Evolutionary conservation across 352 stramenopile genomes (phyloP).

Genomic region (Pythium dissotocum): DNA sequence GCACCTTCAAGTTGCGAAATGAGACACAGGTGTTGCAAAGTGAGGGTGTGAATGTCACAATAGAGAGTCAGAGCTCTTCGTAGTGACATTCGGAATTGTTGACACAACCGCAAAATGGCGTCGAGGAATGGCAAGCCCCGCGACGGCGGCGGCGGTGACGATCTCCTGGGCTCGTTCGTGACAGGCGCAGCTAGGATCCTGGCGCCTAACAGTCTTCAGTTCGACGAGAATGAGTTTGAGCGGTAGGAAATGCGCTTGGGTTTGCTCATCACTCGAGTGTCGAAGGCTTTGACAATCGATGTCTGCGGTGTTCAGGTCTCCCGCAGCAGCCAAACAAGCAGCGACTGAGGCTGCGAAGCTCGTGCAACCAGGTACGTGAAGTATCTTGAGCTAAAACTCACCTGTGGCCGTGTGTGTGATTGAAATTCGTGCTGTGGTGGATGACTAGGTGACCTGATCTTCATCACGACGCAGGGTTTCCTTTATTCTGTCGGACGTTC

Average conservation of each 20-base stretch:
- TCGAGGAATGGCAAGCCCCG: conserved; percentile 5
- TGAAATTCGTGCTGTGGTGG: background rate
- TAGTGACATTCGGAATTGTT: conserved; percentile 9
- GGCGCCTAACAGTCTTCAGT: conserved; percentile 71
- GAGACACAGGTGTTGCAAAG: background rate
- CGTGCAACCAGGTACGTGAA: conserved; percentile 50
- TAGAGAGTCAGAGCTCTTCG: background rate
- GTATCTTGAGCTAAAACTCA: background rate
- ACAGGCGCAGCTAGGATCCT: conserved; percentile 51
- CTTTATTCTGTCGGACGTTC: conserved; percentile 68
- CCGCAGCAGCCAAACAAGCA: conserved; percentile 56
- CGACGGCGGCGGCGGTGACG: conserved; percentile 8
- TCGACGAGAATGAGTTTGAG: conserved; percentile 78
- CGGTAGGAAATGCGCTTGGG: conserved; percentile 27
- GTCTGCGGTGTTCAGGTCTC: conserved; percentile 36
- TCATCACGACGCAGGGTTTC: conserved; percentile 75
- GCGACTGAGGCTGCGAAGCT: conserved; percentile 60
- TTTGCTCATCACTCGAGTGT: background rate
- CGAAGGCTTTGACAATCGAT: background rate
- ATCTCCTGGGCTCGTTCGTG: conserved; percentile 38
- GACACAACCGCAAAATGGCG: conserved; percentile 9
- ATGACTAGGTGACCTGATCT: conserved; percentile 65
- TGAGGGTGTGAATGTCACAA: conserved; percentile 4
- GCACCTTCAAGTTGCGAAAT: conserved; percentile 8
- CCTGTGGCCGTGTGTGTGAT: background rate